These are phyloP conservation scores for Pseudogymnoascus sp. DNA, from an alignment of 2,329 filamentous ascomycete species.

Conservation along the genomic window DNA sequence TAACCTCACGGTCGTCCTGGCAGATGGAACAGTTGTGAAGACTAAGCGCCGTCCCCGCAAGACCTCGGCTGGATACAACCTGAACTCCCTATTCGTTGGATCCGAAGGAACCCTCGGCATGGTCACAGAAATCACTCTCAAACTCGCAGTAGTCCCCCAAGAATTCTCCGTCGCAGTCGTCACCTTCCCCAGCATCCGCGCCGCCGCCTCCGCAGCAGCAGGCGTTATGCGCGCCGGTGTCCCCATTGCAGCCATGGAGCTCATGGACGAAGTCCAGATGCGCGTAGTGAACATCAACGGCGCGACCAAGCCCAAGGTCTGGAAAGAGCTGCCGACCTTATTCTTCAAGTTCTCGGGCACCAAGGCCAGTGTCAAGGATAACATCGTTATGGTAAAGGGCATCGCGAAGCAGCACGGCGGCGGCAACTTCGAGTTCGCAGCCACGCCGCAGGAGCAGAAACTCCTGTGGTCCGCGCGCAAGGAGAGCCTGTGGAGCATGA, in stretches of 20 bases:
- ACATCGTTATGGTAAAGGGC: slow-evolving; percentile 59
- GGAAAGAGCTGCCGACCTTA: slow-evolving; percentile 69
- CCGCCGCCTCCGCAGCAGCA: slow-evolving; percentile 67
- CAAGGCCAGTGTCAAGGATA: slow-evolving; percentile 68
- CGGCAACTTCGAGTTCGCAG: slow-evolving; percentile 69
- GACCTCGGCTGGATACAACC: slow-evolving; percentile 75
- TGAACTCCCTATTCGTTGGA: slow-evolving; percentile 72
- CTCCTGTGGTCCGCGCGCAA: slow-evolving; percentile 76
- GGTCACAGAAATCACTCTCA: slow-evolving; percentile 76
- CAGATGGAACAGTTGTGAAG: slow-evolving; percentile 73
- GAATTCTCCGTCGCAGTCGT: slow-evolving; percentile 73
- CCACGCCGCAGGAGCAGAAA: slow-evolving; percentile 61
- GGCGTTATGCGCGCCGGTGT: slow-evolving; percentile 60
- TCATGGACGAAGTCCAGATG: slow-evolving; percentile 89
- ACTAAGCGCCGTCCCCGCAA: slow-evolving; percentile 71
- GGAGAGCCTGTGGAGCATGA: slow-evolving; percentile 77
- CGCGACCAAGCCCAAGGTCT: slow-evolving; percentile 59
- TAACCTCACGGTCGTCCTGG: slow-evolving; percentile 72
- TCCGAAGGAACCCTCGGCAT: slow-evolving; percentile 76
- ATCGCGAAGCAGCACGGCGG: slow-evolving; percentile 61
- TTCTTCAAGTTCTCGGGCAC: slow-evolving; percentile 86
- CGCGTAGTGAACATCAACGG: slow-evolving; percentile 69
- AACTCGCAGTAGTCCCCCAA: slow-evolving; percentile 68
- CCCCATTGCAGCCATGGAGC: slow-evolving; percentile 52
- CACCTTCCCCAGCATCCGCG: slow-evolving; percentile 68